Base-by-base conservation (phyloP, 1,139 yeast species). In the Hemisphaericaspora subhashii region DNA sequence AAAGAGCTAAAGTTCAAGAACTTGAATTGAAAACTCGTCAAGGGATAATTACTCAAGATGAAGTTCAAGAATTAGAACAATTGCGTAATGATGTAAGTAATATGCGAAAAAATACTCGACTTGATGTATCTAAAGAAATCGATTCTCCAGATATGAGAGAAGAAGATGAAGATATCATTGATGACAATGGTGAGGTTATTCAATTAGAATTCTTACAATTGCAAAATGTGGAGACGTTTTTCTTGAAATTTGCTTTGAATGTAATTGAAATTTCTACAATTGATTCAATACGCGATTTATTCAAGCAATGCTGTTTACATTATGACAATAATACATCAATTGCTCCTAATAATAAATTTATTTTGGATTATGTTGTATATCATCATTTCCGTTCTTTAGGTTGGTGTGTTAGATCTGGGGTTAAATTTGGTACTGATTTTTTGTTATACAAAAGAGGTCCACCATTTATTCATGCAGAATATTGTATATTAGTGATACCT, bases 391-490 rank as follows among this genome's bases (percentile, higher is more conserved):
- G 96, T 38, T 81, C 96, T 0, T 72, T 81, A 24, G 98, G 98
- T 0, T 92, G 98, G 98, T 90, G 98, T 68, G 95, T 83, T 2
- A 72, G 95, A 43, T 79, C 90, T 1, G 98, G 98, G 0, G 78
- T 90, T 42, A 92, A 92, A 57, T 92, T 92, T 61, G 96, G 97
- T 1, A 77, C 87, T 16, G 95, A 90, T 51, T 83, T 71, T 60
- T 65, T 92, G 14, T 66, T 92, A 6, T 92, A 92, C 58, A 80
- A 83, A 41, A 72, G 92, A 41, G 99, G 99, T 0, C 98, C 98
- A 8, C 97, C 97, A 1, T 89, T 90, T 57, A 79, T 84, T 34
- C 99, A 92, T 58, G 98, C 98, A 0, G 96, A 89, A 52, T 87
- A 79, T 58, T 87, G 94, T 3, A 57, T 81, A 2, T 58, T 76